A percentile compares a stretch with the other conserved stretches of the same genome.
These are phyloP conservation scores for Kalaharituber pfeilii DNA, from an alignment of 2,329 filamentous ascomycete genomes.

Conservation along the genomic window DNA sequence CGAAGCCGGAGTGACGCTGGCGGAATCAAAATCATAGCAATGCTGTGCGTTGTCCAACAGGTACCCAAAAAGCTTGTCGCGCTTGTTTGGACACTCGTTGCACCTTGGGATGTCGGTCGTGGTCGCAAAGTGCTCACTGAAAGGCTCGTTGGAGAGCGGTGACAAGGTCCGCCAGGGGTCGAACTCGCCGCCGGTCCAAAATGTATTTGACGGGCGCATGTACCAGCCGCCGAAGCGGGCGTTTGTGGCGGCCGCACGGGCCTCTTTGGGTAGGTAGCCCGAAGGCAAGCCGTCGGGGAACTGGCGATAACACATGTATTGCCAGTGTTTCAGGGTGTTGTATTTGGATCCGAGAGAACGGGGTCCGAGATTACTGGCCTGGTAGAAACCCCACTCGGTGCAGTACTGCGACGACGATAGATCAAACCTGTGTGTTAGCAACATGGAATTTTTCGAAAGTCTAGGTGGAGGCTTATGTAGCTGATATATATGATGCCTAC, in stretches of 20 bases:
- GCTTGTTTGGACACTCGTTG: constrained; percentile 24
- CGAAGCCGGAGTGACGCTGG: not conserved
- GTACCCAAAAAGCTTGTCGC: constrained; percentile 33
- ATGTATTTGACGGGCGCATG: constrained; percentile 36
- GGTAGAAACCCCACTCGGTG: constrained; percentile 36
- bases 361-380: constrained; percentile 33
- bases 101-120: constrained; percentile 32
- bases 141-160: constrained; percentile 29
- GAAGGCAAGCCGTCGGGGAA: constrained; percentile 30
- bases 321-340: constrained; percentile 31
- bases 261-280: constrained; percentile 30
- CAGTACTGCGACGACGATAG: too few species aligned
- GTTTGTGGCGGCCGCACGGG: constrained; percentile 29
- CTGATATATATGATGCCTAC: too few species aligned
- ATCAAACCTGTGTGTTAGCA: not conserved
- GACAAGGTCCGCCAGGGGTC: constrained; percentile 37
- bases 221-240: constrained; percentile 34
- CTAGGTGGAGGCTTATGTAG: too few species aligned
- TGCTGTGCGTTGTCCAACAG: constrained; percentile 32
- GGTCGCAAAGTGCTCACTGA: constrained; percentile 28
- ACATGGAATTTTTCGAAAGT: not conserved
- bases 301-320: constrained; percentile 33
- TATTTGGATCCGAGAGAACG: constrained; percentile 33
- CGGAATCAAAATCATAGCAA: constrained; percentile 31
- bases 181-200: constrained; percentile 34